Percentiles rank a stretch among this genome's conserved stretches.
Evolutionary conservation across 73 alveolate genomes (phyloP).

Genomic region (Urostyla sp.): DNA sequence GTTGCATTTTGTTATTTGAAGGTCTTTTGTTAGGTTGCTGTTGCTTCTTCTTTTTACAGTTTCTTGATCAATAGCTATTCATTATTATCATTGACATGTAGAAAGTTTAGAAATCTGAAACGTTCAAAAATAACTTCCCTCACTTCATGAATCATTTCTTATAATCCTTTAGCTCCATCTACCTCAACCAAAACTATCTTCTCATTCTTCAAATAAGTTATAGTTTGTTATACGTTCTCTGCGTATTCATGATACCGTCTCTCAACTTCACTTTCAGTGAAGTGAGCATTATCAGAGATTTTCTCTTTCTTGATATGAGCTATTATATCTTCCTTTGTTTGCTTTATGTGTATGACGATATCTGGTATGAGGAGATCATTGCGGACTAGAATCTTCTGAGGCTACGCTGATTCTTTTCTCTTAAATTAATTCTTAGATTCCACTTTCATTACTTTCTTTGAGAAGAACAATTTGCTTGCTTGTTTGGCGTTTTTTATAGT

Average conservation of each 20-base stretch:
- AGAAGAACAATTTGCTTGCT: slow-evolving; percentile 58
- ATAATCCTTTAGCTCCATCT: slow-evolving; percentile 12
- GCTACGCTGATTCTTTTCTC: slow-evolving; percentile 12
- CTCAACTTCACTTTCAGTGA: slow-evolving; percentile 38
- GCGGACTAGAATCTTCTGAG: too few relatives aligned
- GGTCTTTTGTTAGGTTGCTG: not conserved
- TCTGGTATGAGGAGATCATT: too few relatives aligned
- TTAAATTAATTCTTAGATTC: not conserved
- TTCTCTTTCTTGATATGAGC: too few relatives aligned
- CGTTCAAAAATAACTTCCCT: slow-evolving; percentile 25
- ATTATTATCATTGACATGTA: slow-evolving; percentile 35
- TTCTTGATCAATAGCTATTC: slow-evolving; percentile 31
- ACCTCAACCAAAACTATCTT: too few relatives aligned
- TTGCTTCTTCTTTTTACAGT: slow-evolving; percentile 22
- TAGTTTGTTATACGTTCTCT: too few relatives aligned
- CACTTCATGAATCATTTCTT: not conserved
- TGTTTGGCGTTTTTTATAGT: slow-evolving; percentile 63
- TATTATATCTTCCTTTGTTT: too few relatives aligned
- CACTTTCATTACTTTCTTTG: slow-evolving; percentile 50
- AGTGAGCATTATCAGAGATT: too few relatives aligned
- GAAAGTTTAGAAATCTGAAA: slow-evolving; percentile 16
- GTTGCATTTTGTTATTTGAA: not conserved
- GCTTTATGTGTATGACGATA: too few relatives aligned
- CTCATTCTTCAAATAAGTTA: too few relatives aligned
- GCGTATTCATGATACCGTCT: too few relatives aligned